phyloP scores from a whole-genome alignment of 495 filamentous ascomycete species.

The Aspergillus panamensis region DNA sequence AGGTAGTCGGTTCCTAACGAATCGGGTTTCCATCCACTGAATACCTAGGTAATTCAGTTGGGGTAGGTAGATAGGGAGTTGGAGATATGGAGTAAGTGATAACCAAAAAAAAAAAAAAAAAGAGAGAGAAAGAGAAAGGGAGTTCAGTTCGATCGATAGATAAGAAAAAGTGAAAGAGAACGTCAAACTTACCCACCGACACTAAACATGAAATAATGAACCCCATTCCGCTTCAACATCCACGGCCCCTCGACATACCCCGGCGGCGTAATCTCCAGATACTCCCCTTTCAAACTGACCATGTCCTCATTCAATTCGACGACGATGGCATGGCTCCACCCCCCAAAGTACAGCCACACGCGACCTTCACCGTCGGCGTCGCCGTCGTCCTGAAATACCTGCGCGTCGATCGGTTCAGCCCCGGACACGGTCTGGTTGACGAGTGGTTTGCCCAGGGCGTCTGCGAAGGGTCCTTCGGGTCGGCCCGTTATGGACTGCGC shows the following conservation, averaged over 20 bases:
- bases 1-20: too few relatives aligned
- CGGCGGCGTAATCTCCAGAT: slow-evolving; percentile 39
- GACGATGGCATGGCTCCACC: slow-evolving; percentile 42
- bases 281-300: slow-evolving; percentile 34
- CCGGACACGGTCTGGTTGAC: slow-evolving; percentile 39
- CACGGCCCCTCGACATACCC: slow-evolving; percentile 44
- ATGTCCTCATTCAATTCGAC: slow-evolving; percentile 45
- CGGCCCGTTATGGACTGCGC: slow-evolving; percentile 31
- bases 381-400: slow-evolving; percentile 45
- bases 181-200: slow-evolving; percentile 32
- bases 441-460: slow-evolving; percentile 41
- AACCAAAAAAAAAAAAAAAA: slow-evolving; percentile 1
- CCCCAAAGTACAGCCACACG: slow-evolving; percentile 48
- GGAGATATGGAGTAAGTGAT: neutral
- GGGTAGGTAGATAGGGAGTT: too few relatives aligned
- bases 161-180: neutral
- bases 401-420: slow-evolving; percentile 44
- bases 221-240: slow-evolving; percentile 41
- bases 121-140: neutral
- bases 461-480: slow-evolving; percentile 42
- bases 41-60: neutral
- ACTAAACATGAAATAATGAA: slow-evolving; percentile 49
- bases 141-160: neutral
- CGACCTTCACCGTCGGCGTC: slow-evolving; percentile 33
- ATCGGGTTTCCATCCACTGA: too few relatives aligned